Evolutionary conservation across 1,139 yeast genomes (phyloP).

Genomic region (Yamadazyma dendronema): DNA sequence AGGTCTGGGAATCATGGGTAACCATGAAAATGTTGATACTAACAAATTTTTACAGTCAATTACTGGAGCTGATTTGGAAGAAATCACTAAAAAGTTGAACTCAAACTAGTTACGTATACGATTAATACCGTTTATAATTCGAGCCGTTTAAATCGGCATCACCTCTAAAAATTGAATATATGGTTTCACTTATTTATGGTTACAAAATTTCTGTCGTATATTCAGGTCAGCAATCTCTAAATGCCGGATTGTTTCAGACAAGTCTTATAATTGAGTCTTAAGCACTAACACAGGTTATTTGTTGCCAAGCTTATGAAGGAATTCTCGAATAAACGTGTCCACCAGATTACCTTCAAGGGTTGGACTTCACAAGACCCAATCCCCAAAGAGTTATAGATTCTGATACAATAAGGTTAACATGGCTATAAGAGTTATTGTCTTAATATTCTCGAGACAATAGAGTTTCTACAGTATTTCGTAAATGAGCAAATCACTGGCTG

Average conservation of each 20-base stretch:
- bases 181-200: too few species aligned
- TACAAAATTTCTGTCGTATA: not conserved
- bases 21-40: conserved; percentile 80
- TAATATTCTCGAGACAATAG: not conserved
- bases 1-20: conserved; percentile 59
- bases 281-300: too few species aligned
- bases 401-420: too few species aligned
- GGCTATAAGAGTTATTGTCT: not conserved
- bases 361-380: not conserved
- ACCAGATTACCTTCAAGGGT: too few species aligned
- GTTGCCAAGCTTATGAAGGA: too few species aligned
- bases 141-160: not conserved
- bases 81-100: conserved; percentile 37
- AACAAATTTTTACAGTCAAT: conserved; percentile 66
- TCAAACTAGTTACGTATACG: not conserved
- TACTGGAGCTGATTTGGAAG: conserved; percentile 51
- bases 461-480: not conserved
- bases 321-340: not conserved
- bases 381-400: too few species aligned
- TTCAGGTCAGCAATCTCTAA: not conserved
- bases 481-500: not conserved
- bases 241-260: not conserved
- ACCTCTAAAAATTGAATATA: too few species aligned
- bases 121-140: not conserved
- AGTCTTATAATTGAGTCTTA: too few species aligned